Evolutionary conservation across 164 flowering plant genomes (phyloP).

Genomic region (Annona squamosa): DNA sequence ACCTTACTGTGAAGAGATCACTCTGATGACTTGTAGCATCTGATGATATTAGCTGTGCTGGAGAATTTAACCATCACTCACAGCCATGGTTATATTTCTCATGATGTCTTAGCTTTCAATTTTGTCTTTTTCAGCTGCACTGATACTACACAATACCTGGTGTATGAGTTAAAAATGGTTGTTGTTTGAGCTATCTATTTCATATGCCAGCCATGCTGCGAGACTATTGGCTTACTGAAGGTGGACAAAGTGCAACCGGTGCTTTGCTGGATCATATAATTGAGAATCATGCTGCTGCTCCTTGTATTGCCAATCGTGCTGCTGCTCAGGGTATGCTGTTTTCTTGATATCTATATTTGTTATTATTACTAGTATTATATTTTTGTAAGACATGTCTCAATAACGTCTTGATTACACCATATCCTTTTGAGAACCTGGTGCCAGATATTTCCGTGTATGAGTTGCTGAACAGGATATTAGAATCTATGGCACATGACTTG

Average conservation of each 20-base stretch:
- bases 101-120: background rate
- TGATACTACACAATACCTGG: background rate
- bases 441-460: constrained; percentile 66
- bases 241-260: constrained; percentile 99
- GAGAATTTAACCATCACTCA: background rate
- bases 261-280: constrained; percentile 70
- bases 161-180: background rate
- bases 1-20: no score
- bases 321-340: constrained; percentile 63
- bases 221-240: constrained; percentile 94
- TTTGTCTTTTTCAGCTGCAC: background rate
- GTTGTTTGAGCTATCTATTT: background rate
- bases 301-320: constrained; percentile 78
- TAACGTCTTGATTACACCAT: constrained; percentile 1
- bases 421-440: constrained; percentile 9
- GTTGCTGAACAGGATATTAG: constrained; percentile 62
- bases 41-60: background rate
- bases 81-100: background rate
- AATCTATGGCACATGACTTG: constrained; percentile 42
- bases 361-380: no score
- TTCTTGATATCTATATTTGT: background rate
- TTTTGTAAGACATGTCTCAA: background rate
- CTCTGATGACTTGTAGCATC: no score
- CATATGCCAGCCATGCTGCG: constrained; percentile 74
- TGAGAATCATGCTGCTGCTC: constrained; percentile 81